A percentile compares a stretch with the other conserved stretches of the same genome.
Evolutionary conservation across 2,329 filamentous ascomycete species (phyloP).

Genomic region (Cladosporium sphaerospermum): DNA sequence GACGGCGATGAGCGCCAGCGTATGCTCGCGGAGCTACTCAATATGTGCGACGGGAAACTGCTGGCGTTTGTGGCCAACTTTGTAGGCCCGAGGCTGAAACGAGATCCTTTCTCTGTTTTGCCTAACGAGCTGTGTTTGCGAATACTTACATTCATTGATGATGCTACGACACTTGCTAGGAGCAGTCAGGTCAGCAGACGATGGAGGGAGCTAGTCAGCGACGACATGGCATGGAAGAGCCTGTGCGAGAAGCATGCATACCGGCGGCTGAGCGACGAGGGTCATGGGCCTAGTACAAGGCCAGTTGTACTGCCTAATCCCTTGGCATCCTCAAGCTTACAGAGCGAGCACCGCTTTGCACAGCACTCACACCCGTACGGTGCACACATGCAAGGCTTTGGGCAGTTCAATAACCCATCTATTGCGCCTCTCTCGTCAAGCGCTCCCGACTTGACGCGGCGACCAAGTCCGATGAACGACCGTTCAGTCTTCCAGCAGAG

Average conservation of each 20-base stretch:
- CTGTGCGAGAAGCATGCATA: conserved; percentile 96
- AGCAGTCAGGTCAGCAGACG: conserved; percentile 93
- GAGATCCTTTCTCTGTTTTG: conserved; percentile 87
- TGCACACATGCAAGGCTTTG: conserved; percentile 18
- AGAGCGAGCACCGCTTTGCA: conserved; percentile 17
- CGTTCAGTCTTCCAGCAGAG: conserved; percentile 18
- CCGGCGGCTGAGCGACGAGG: conserved; percentile 48
- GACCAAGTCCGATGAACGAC: conserved; percentile 18
- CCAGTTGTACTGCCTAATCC: neutral
- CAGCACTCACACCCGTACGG: conserved; percentile 22
- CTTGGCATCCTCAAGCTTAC: conserved; percentile 15
- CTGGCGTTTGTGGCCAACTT: conserved; percentile 95
- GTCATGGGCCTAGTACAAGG: conserved; percentile 1
- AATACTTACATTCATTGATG: conserved; percentile 95
- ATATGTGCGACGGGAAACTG: conserved; percentile 90
- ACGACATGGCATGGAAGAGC: conserved; percentile 98
- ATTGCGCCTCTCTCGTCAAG: conserved; percentile 39
- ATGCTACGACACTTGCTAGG: conserved; percentile 85
- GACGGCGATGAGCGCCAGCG: conserved; percentile 70
- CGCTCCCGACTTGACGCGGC: conserved; percentile 39
- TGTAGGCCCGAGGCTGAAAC: conserved; percentile 88
- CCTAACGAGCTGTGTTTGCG: conserved; percentile 89
- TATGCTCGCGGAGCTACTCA: conserved; percentile 79
- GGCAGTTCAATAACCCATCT: conserved; percentile 23
- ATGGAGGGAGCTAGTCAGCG: conserved; percentile 88